Evolutionary conservation across 768 basidiomycete species (phyloP), one percentile per base, ranked within the genome.

Genomic region (Lactarius trivialis): DNA sequence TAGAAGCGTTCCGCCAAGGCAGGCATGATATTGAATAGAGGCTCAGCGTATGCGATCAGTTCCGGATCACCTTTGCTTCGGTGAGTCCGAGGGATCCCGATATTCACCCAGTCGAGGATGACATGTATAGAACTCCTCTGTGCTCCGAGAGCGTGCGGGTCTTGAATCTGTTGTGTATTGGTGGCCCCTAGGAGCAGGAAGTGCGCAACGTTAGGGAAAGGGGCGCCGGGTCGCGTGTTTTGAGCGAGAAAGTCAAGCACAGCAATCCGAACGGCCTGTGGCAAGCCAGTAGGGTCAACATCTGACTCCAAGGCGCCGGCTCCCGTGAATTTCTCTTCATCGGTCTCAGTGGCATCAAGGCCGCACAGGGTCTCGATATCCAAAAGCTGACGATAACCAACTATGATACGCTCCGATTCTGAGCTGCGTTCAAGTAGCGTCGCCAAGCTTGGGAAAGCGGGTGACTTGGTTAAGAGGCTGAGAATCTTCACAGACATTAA

Each of bases 1-100:
- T 95, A 94, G 69, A 86, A 89, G 58, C 87, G 85, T 70, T 95
- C 93, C 2, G 94, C 93, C 30, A 97, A 76, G 2, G 79, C 81
- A 0, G 95, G 96, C 36, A 89, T 78, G 21, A 77, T 75, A 21
- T 77, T 71, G 71, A 88, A 87, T 24, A 91, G 75, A 0, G 90
- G 86, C 2, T 78, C 76, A 0, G 68, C 69, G 15, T 73, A 70
- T 8, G 58, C 43, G 24, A 58, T 54, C 24, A 71, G 67, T 8
- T 74, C 72, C 43, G 72, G 67, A 60, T 77, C 76, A 68, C 79
- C 76, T 61, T 76, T 73, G 70, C 77, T 75, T 11, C 74, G 73
- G 33, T 77, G 81, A 41, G 82, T 69, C 43, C 82, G 76, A 7
- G 90, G 87, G 14, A 93, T 79, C 8, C 92, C 91, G 7, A 76